Evolutionary conservation across 2,329 filamentous ascomycete species (phyloP), one percentile per base, ranked within the genome.

Genomic region (Aspergillus quadricinctus): DNA sequence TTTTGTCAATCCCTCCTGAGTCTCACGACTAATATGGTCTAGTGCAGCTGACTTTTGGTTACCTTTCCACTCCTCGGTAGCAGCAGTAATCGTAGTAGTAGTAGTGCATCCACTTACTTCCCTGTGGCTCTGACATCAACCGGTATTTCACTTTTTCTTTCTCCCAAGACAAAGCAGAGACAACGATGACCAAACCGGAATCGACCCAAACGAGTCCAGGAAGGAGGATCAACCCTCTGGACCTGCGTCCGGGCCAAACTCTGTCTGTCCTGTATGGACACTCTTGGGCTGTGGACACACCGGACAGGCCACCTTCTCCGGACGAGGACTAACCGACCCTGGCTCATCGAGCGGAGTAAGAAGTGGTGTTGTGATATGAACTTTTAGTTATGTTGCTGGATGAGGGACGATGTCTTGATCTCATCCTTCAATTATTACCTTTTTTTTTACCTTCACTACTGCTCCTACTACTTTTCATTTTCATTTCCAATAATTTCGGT

Each of bases 241-340:
- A 71, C 69, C 70, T 72, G 70, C 69, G 69, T 72, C 70, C 68
- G 65, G 69, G 62, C 67, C 68, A 69, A 73, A 72, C 68, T 72
- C 61, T 73, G 67, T 67, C 63, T 61, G 54, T 61, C 54, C 57
- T 63, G 63, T 61, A 65, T 66, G 64, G 66, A 11, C 11, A 17
- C 21, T 23, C 19, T 25, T n/a, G 43, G 14, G 17, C 43, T 25
- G 11, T 14, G 11, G 19, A 23, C 43, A 23, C 43, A 46, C 11
- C 9, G 10, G 23, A 54, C 62, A 54, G 61, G 59, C 55, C 62
- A 58, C 62, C 65, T 65, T 69, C 66, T 67, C 67, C 66, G 67
- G 67, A 66, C 64, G 60, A 65, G 63, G 57, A 60, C 62, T 64
- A 64, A 64, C 52, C 59, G 66, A 66, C 64, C 64, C 66, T 68